Evolutionary conservation across 768 basidiomycete species (phyloP).

Genomic region (Suillus subluteus): DNA sequence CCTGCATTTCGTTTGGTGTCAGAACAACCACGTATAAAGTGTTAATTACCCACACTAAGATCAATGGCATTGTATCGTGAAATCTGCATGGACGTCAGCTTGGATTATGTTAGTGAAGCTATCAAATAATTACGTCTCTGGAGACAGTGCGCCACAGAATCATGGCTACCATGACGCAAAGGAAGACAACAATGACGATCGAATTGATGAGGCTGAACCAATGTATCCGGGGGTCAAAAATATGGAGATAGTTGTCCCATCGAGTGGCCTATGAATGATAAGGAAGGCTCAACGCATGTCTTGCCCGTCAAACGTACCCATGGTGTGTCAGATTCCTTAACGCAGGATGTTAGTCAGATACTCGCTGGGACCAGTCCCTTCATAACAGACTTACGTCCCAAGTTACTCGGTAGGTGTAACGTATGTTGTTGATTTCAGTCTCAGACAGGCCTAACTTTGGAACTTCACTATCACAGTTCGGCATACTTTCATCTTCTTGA

Average conservation of each 20-base stretch:
- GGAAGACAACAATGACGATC: conserved; percentile 86
- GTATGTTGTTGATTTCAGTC: conserved; percentile 59
- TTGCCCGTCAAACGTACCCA: conserved; percentile 53
- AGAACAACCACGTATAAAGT: conserved; percentile 5
- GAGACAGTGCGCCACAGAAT: conserved; percentile 85
- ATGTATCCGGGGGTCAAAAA: conserved; percentile 93
- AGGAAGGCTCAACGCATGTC: conserved; percentile 6
- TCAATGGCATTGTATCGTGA: conserved; percentile 95
- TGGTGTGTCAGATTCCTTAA: conserved; percentile 80
- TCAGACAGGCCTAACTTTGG: conserved; percentile 66
- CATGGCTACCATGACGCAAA: conserved; percentile 93
- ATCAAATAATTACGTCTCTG: conserved; percentile 66
- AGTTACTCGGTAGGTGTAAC: conserved; percentile 86
- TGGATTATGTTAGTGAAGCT: conserved; percentile 17
- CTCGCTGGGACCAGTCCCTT: conserved; percentile 8
- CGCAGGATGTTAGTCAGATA: background rate
- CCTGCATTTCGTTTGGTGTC: conserved; percentile 45
- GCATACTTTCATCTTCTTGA: conserved; percentile 43
- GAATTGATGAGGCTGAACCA: conserved; percentile 97
- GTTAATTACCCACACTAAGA: conserved; percentile 62
- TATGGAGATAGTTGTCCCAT: conserved; percentile 96
- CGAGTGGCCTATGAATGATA: conserved; percentile 71
- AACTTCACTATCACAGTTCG: conserved; percentile 54
- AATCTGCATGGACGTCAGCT: conserved; percentile 51
- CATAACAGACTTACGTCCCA: conserved; percentile 67